Conservation (phyloP, 164 flowering plant genomes). For the Aristolochia fimbriata region DNA sequence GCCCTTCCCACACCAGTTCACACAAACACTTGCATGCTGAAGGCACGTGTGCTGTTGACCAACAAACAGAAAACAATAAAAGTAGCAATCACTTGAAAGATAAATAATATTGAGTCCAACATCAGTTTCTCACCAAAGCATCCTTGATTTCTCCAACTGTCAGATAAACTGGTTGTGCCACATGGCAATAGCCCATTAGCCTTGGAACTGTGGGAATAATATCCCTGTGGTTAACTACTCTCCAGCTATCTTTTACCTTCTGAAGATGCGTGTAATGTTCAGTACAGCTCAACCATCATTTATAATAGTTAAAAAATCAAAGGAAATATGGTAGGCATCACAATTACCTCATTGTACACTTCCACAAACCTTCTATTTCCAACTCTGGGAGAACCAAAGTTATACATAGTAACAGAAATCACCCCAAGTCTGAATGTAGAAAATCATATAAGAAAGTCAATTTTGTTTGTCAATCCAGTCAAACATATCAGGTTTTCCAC, state of each 20-base stretch:
- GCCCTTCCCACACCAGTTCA: too few species aligned
- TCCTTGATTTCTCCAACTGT: constrained; percentile 50
- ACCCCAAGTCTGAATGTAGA: constrained; percentile 41
- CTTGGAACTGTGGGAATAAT: constrained; percentile 95
- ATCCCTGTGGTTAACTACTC: constrained; percentile 93
- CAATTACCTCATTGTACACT: constrained; percentile 73
- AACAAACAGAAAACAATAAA: too few species aligned
- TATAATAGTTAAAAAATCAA: background rate
- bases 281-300: background rate
- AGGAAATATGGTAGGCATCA: background rate
- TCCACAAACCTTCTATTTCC: constrained; percentile 91
- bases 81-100: background rate
- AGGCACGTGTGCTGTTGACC: too few species aligned
- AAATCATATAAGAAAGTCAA: too few species aligned
- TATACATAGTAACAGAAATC: constrained; percentile 85
- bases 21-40: too few species aligned
- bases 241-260: constrained; percentile 98
- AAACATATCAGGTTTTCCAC: background rate
- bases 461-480: background rate
- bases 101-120: background rate
- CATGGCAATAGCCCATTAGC: constrained; percentile 97
- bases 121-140: constrained; percentile 35
- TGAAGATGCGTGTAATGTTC: constrained; percentile 18
- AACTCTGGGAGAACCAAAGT: constrained; percentile 99
- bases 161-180: constrained; percentile 85